Percentiles rank a stretch among this genome's conserved stretches.
Conservation (phyloP, 2,329 filamentous ascomycete genomes). For the Fusarium papillatum region DNA sequence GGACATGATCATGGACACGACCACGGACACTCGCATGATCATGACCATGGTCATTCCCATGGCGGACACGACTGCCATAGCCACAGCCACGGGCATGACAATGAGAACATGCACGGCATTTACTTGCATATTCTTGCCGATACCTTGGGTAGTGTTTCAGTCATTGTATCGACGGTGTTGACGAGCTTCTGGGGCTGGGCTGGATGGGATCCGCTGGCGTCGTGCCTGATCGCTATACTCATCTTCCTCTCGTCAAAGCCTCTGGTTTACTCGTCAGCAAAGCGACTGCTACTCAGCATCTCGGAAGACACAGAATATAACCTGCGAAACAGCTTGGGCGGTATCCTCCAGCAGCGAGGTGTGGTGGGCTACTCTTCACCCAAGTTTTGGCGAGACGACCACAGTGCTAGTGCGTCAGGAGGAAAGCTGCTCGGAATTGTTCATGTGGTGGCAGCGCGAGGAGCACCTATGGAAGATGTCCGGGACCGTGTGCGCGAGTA, state of each 20-base stretch:
- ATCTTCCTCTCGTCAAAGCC: constrained; percentile 95
- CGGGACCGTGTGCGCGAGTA: constrained; percentile 82
- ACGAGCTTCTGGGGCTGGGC: constrained; percentile 92
- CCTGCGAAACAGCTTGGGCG: constrained; percentile 87
- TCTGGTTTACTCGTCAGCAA: constrained; percentile 87
- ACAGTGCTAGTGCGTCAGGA: constrained; percentile 56
- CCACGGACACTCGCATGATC: constrained; percentile 50
- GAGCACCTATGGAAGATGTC: constrained; percentile 85
- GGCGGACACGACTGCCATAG: constrained; percentile 53
- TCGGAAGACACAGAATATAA: constrained; percentile 90
- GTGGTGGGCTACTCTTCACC: constrained; percentile 90
- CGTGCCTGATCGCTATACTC: constrained; percentile 91
- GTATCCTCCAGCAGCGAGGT: constrained; percentile 84
- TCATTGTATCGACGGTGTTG: constrained; percentile 91
- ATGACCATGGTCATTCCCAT: constrained; percentile 57
- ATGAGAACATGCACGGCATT: constrained; percentile 98
- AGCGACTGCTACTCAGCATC: constrained; percentile 85
- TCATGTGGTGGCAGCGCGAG: constrained; percentile 82
- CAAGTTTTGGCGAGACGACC: constrained; percentile 93
- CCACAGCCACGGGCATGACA: constrained; percentile 72
- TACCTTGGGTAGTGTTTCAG: constrained; percentile 92
- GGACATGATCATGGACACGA: constrained; percentile 52
- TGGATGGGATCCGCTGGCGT: constrained; percentile 95
- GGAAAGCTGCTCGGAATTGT: constrained; percentile 83
- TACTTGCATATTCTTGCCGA: constrained; percentile 97